Evolutionary conservation across 345 rosid genomes (phyloP), one percentile per base, ranked within the genome.

Genomic region (Cardamine occulta): DNA sequence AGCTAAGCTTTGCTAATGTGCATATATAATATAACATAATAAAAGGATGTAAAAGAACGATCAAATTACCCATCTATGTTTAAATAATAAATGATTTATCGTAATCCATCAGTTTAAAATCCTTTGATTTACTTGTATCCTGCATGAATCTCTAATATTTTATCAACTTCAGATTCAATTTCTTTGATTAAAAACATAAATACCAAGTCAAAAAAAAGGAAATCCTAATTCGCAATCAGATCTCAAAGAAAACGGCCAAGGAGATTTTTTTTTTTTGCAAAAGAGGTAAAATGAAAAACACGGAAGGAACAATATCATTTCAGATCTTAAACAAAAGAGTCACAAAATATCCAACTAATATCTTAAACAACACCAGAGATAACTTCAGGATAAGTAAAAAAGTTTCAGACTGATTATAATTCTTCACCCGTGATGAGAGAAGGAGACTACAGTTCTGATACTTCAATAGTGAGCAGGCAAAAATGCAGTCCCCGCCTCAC

Each of bases 401-500:
- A 40, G 76, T 52, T 47, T 66, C 57, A 78, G 57, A 58, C 57
- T 63, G 64, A 42, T 53, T 51, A 68, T 75, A 28, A 31, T 23
- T 44, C 74, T 76, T 68, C 70, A 54, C 48, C 47, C 21, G 6
- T 17, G 35, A 45, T 7, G 37, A 75, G 14, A 61, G 14, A 61
- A 54, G 13, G 53, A 40, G 40, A 58, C 51, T 0, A 21, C 18
- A 59, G 34, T 10, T 32, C 77, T 57, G 34, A 70, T 42, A 54
- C 78, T 76, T 80, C 74, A 89, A 17, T 79, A 83, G 17, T 79
- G 34, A 15, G 85, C 87, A 12, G 74, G 34, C 59, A 77, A 29
- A 67, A 89, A 89, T 0, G 95, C 95, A 70, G 71, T 68, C 74
- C 95, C 95, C 0, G 95, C 88, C 76, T 85, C 55, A 17, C 95